Evolutionary conservation across 257 asterid genomes (phyloP), one percentile per base, ranked within the genome.

Genomic region (Galeopsis tetrahit): DNA sequence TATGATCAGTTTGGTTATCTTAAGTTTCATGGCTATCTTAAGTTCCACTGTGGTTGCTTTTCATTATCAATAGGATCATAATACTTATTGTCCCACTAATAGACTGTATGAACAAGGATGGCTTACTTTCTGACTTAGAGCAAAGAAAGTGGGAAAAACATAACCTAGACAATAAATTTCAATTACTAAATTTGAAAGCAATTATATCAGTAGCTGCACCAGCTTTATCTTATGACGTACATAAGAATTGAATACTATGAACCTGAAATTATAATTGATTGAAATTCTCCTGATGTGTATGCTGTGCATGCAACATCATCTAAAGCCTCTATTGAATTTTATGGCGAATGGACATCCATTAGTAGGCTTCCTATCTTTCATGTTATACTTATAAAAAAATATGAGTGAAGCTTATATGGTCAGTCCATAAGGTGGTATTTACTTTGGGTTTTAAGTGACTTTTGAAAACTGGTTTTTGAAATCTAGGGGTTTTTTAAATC

Each of bases 1-100:
- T 10, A 43, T 75, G 62, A 39, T 66, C 66, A 71, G 31, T 52
- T 38, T n/a, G n/a, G n/a, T n/a, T n/a, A n/a, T n/a, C n/a, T n/a
- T n/a, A n/a, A n/a, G n/a, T n/a, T n/a, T n/a, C n/a, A n/a, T 69
- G 46, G 42, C 61, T 44, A 48, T 31, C 10, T n/a, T 53, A 42
- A 48, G 52, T 52, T 35, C 15, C 69, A 53, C 51, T 14, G 63
- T 17, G 60, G 53, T 49, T 66, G 75, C 61, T 15, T 35, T 68
- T 68, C 46, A 34, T 53, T 38, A 14, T 57, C 44, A 43, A 66
- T n/a, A 1, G 15, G 63, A 46, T 58, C 65, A 72, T 14, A 46
- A 42, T 38, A 40, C 51, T 52, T 57, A 32, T 14, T 63, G 6
- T 56, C 28, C 5, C 62, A 58, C 62, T 36, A 11, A 21, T 33